Percentiles rank a stretch among this genome's conserved stretches.
Conservation (phyloP, 257 asterid genomes). For the Echium plantagineum region DNA sequence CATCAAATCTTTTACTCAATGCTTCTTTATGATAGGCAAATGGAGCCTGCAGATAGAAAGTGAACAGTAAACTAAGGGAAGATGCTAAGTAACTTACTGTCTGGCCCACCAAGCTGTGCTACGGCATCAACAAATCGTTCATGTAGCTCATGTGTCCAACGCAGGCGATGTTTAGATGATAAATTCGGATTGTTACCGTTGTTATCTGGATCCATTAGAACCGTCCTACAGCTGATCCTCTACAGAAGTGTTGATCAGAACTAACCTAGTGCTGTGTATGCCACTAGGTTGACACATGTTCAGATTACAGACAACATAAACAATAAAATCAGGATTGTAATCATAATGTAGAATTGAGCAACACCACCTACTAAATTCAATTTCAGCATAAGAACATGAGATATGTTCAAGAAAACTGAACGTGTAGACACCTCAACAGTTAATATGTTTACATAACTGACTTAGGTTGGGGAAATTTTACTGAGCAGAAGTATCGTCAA, state of each 20-base stretch:
- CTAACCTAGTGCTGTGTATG: slow-evolving; percentile 23
- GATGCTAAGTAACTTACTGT: slow-evolving; percentile 45
- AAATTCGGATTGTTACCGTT: slow-evolving; percentile 53
- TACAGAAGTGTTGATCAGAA: slow-evolving; percentile 22
- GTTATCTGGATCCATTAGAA: slow-evolving; percentile 38
- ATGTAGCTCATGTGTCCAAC: slow-evolving; percentile 97
- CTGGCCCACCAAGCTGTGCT: slow-evolving; percentile 98
- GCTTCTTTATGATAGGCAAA: background rate
- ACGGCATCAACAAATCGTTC: slow-evolving; percentile 93
- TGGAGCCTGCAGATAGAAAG: background rate
- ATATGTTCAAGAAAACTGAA: no score
- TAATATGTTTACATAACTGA: no score
- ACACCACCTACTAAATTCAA: no score
- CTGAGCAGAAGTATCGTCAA: no score
- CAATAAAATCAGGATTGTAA: background rate
- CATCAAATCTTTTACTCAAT: background rate
- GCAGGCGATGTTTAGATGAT: slow-evolving; percentile 88
- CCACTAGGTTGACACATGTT: background rate
- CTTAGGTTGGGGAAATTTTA: no score
- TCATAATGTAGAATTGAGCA: background rate
- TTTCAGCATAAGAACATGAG: no score
- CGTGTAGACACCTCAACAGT: no score
- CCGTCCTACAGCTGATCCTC: slow-evolving; percentile 24
- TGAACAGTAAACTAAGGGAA: slow-evolving; percentile 1
- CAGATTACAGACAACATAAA: no score